Conservation (phyloP, 108 stramenopile species). For the Parmales sp. region DNA sequence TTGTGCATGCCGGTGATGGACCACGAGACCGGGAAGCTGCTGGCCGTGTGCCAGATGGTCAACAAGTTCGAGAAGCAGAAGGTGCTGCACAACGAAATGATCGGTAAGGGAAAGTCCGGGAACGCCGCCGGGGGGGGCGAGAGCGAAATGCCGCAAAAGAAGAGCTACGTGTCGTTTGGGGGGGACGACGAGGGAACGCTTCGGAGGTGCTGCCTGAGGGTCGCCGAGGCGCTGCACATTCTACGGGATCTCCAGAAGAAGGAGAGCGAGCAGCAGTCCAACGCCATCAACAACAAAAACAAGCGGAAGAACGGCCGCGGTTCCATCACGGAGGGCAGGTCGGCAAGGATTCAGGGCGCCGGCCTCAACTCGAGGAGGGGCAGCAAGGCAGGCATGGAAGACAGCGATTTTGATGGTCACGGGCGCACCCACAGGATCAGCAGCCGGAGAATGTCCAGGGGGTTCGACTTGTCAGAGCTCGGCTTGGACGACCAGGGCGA, state of each 20-base stretch:
- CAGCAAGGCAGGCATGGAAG: too few species aligned
- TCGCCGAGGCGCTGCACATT: constrained; percentile 24
- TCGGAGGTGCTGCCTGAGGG: constrained; percentile 27
- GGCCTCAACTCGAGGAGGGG: too few species aligned
- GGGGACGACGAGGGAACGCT: constrained; percentile 31
- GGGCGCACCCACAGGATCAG: too few species aligned
- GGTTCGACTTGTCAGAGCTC: too few species aligned
- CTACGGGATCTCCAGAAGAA: neutral
- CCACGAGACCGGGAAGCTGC: constrained; percentile 26
- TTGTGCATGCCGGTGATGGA: constrained; percentile 35
- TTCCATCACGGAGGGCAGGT: neutral
- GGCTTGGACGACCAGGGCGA: too few species aligned
- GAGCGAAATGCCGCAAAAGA: constrained; percentile 23
- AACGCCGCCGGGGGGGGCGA: constrained; percentile 20
- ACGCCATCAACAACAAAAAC: neutral
- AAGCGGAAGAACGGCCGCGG: neutral
- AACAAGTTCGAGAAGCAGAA: constrained; percentile 34
- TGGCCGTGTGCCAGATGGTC: constrained; percentile 51
- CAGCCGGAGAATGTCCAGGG: too few species aligned
- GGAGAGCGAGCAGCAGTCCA: neutral
- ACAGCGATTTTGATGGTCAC: too few species aligned
- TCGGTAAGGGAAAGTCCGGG: too few species aligned
- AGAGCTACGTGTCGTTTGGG: constrained; percentile 23
- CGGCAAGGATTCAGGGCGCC: neutral
- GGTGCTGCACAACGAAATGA: too few species aligned